Conservation (phyloP, 257 asterid genomes). For the Anisodus acutangulus region DNA sequence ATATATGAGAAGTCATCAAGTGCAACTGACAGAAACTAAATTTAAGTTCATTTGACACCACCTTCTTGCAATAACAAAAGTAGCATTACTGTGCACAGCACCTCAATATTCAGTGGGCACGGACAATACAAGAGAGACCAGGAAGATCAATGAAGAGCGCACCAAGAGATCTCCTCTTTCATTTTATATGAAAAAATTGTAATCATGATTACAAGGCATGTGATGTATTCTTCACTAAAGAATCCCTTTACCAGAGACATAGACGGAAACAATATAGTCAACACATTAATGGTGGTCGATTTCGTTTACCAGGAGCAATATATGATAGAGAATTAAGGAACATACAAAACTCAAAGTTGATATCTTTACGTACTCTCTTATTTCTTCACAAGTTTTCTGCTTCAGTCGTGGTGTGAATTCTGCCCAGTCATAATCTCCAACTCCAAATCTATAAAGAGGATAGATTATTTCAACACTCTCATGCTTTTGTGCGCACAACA, state of each 20-base stretch:
- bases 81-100: neutral
- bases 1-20: constrained; percentile 13
- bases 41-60: constrained; percentile 18
- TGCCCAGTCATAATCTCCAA: constrained; percentile 84
- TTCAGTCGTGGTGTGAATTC: constrained; percentile 82
- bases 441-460: constrained; percentile 66
- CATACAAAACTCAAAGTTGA: constrained; percentile 6
- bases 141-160: constrained; percentile 15
- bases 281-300: neutral
- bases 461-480: constrained; percentile 25
- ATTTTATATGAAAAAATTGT: neutral
- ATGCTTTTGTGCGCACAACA: constrained; percentile 25
- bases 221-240: constrained; percentile 19
- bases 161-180: constrained; percentile 8
- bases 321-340: neutral
- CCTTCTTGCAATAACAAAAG: constrained; percentile 11
- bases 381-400: constrained; percentile 84
- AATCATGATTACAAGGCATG: constrained; percentile 9
- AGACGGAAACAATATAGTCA: neutral
- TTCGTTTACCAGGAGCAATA: constrained; percentile 5
- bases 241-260: neutral
- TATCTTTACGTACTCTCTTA: constrained; percentile 64
- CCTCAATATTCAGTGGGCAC: neutral
- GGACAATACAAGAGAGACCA: neutral
- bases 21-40: neutral